phyloP scores from a whole-genome alignment of 2,329 filamentous ascomycete species.

The Colletotrichum horii region DNA sequence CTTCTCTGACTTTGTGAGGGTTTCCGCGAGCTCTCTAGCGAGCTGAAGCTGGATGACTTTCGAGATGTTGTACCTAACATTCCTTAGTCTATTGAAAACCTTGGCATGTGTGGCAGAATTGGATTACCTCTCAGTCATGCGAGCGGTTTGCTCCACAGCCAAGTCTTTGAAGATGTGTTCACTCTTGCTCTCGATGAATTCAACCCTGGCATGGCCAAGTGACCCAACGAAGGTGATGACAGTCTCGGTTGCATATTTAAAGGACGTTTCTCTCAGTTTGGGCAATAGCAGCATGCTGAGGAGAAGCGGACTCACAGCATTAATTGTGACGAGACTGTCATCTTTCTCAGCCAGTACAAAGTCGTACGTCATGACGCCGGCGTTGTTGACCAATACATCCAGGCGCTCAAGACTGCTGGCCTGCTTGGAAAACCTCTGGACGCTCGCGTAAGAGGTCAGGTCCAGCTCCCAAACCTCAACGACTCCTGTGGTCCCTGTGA shows the following conservation, averaged over 20 bases:
- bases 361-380: constrained; percentile 24
- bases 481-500: constrained; percentile 24
- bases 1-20: neutral
- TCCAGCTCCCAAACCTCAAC: constrained; percentile 51
- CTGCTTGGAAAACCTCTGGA: constrained; percentile 39
- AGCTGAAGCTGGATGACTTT: constrained; percentile 1
- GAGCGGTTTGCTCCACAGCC: neutral
- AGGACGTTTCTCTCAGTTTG: constrained; percentile 38
- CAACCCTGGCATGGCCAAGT: constrained; percentile 16
- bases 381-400: constrained; percentile 43
- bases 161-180: constrained; percentile 35
- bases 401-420: constrained; percentile 35
- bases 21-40: neutral
- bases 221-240: neutral
- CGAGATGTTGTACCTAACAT: neutral
- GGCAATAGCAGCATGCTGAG: constrained; percentile 48
- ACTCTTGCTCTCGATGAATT: constrained; percentile 34
- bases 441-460: constrained; percentile 40
- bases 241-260: constrained; percentile 25
- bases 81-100: accelerated
- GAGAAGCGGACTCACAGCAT: constrained; percentile 49
- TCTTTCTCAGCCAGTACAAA: constrained; percentile 37
- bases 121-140: neutral
- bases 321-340: constrained; percentile 48
- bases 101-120: accelerated